Conservation (phyloP, 1,284 basidiomycete species). For the Somion occarium region DNA sequence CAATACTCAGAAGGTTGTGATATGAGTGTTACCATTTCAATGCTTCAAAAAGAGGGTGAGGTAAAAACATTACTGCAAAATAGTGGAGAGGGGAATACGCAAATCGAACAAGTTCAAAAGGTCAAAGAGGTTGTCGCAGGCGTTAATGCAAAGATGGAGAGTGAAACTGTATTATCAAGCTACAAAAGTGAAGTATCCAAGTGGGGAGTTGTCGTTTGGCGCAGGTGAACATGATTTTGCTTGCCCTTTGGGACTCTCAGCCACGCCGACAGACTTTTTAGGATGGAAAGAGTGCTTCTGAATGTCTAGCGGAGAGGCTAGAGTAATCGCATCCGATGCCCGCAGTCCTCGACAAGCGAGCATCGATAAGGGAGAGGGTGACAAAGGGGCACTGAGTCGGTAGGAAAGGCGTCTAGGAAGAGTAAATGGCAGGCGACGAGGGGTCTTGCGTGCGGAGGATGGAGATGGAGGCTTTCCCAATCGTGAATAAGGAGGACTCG, state of each 20-base stretch:
- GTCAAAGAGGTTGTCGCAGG: too few species aligned
- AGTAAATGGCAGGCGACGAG: not conserved
- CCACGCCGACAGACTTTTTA: too few species aligned
- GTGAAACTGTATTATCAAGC: too few species aligned
- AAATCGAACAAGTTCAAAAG: too few species aligned
- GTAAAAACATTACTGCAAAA: too few species aligned
- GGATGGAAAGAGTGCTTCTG: not conserved
- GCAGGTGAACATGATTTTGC: not conserved
- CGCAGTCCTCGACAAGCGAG: not conserved
- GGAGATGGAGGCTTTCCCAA: not conserved
- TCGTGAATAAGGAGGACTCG: not conserved
- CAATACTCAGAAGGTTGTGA: too few species aligned
- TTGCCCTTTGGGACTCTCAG: too few species aligned
- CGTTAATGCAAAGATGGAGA: too few species aligned
- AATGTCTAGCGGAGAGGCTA: not conserved
- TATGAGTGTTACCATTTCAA: too few species aligned
- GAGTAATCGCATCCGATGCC: not conserved
- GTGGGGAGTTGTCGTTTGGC: not conserved
- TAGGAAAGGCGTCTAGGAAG: slow-evolving; percentile 9
- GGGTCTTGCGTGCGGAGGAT: not conserved
- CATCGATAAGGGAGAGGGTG: slow-evolving; percentile 2
- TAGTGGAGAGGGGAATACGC: too few species aligned
- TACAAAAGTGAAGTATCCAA: not conserved
- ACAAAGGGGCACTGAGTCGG: not conserved
- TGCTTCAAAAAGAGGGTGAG: too few species aligned